Conservation (phyloP, 352 stramenopile species). For the Phytopythium aichiense region DNA sequence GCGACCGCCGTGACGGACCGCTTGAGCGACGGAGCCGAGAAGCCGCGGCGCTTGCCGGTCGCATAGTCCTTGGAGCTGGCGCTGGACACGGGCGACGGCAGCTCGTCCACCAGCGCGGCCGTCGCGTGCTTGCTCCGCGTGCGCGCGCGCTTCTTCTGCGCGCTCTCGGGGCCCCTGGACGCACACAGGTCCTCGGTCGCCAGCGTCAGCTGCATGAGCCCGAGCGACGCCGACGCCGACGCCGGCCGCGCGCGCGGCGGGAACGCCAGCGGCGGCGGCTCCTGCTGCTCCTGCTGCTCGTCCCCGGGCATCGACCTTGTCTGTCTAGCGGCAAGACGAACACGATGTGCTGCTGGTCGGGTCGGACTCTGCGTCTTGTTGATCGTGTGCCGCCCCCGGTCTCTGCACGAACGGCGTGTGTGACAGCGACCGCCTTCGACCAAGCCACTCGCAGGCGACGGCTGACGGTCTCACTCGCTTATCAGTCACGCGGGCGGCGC, state of each 20-base stretch:
- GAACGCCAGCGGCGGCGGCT: background rate
- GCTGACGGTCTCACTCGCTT: too few relatives aligned
- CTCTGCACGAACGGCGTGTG: background rate
- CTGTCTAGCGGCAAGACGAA: background rate
- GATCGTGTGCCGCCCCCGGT: background rate
- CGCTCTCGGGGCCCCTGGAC: slow-evolving; percentile 3
- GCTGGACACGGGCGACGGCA: slow-evolving; percentile 9
- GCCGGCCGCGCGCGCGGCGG: background rate
- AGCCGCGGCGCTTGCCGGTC: slow-evolving; percentile 34
- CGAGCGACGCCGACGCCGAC: background rate
- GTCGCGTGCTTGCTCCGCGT: slow-evolving; percentile 5
- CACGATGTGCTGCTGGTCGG: background rate
- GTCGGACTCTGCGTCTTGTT: background rate
- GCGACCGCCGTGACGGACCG: slow-evolving; percentile 31
- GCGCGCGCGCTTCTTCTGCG: background rate
- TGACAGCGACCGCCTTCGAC: background rate
- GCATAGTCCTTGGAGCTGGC: slow-evolving; percentile 6
- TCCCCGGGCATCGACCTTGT: background rate
- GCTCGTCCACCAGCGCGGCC: slow-evolving; percentile 13
- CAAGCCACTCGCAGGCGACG: too few relatives aligned
- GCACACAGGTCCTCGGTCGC: slow-evolving; percentile 8
- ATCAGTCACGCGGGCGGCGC: too few relatives aligned
- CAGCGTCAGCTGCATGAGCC: slow-evolving; percentile 15
- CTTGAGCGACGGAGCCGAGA: slow-evolving; percentile 28
- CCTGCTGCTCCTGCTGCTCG: background rate